phyloP scores from a whole-genome alignment of 495 filamentous ascomycete genomes.

The Penicilliopsis zonata region DNA sequence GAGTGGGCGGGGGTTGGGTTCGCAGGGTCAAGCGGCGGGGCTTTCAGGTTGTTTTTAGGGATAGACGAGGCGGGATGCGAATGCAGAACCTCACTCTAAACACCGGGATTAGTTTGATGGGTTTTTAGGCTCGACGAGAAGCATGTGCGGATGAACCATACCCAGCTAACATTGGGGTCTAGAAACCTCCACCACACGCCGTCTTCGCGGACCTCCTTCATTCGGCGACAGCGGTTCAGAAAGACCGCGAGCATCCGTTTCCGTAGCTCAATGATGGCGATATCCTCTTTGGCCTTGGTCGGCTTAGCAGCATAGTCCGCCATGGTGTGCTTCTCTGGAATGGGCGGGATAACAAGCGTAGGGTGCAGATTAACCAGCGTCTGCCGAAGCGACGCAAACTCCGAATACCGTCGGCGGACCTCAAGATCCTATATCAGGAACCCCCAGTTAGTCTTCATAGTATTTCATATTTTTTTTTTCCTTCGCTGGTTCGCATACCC shows the following conservation, averaged over 20 bases:
- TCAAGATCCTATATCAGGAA: slow-evolving; percentile 62
- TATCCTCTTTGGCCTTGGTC: slow-evolving; percentile 94
- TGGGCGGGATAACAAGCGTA: slow-evolving; percentile 88
- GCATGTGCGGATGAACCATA: slow-evolving; percentile 21
- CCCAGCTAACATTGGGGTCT: slow-evolving; percentile 98
- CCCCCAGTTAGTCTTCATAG: slow-evolving; percentile 1
- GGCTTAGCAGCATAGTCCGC: slow-evolving; percentile 97
- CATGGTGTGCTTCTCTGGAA: slow-evolving; percentile 97
- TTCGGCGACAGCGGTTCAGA: slow-evolving; percentile 78
- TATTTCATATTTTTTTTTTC: neutral
- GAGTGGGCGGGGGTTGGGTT: slow-evolving; percentile 81
- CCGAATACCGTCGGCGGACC: slow-evolving; percentile 89
- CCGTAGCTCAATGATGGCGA: slow-evolving; percentile 85
- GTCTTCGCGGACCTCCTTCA: slow-evolving; percentile 89
- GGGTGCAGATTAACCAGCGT: slow-evolving; percentile 85
- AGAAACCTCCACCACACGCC: slow-evolving; percentile 96
- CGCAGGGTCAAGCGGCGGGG: slow-evolving; percentile 83
- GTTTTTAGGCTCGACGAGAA: neutral
- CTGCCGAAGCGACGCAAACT: slow-evolving; percentile 86
- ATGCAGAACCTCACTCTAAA: slow-evolving; percentile 78
- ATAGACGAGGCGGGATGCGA: slow-evolving; percentile 83
- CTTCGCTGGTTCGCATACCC: slow-evolving; percentile 42
- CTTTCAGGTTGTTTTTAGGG: slow-evolving; percentile 86
- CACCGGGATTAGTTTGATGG: slow-evolving; percentile 17
- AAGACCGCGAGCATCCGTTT: slow-evolving; percentile 96